A percentile compares a stretch with the other conserved stretches of the same genome.
Evolutionary conservation across 2,329 filamentous ascomycete species (phyloP).

Genomic region (Fusarium penzigii): DNA sequence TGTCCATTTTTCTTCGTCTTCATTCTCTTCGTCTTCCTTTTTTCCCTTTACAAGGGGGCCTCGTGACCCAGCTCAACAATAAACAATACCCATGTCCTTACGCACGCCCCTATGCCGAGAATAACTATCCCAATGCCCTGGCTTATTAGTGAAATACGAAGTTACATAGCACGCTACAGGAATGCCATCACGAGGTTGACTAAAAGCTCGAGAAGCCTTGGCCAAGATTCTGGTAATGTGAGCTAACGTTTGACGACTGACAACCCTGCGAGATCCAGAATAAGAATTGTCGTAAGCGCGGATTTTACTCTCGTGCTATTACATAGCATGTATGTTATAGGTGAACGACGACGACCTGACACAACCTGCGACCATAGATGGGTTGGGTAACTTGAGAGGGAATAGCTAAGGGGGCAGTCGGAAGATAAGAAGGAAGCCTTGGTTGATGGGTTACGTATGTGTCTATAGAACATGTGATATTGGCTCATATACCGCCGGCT

Average conservation of each 20-base stretch:
- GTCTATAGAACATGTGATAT: neutral
- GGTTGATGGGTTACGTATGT: neutral
- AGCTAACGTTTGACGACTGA: neutral
- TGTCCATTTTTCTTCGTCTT: conserved; percentile 11
- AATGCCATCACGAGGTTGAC: neutral
- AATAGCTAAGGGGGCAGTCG: neutral
- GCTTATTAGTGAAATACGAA: neutral
- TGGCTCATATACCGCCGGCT: neutral
- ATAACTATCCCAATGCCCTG: neutral
- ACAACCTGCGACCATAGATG: neutral
- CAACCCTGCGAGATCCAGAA: neutral
- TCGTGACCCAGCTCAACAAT: neutral
- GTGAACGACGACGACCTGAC: too few relatives aligned
- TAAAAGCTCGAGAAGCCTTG: neutral
- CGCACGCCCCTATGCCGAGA: conserved; percentile 9
- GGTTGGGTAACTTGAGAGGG: neutral
- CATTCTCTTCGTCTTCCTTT: too few relatives aligned
- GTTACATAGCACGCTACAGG: neutral
- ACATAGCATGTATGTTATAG: neutral
- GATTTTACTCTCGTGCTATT: neutral
- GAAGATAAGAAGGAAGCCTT: neutral
- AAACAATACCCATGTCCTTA: neutral
- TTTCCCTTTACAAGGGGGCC: too few relatives aligned
- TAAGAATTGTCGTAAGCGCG: neutral
- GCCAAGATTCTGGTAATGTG: neutral